These are phyloP conservation scores for Leccinum ponderosum DNA, from an alignment of 1,284 basidiomycete species.

Conservation along the genomic window DNA sequence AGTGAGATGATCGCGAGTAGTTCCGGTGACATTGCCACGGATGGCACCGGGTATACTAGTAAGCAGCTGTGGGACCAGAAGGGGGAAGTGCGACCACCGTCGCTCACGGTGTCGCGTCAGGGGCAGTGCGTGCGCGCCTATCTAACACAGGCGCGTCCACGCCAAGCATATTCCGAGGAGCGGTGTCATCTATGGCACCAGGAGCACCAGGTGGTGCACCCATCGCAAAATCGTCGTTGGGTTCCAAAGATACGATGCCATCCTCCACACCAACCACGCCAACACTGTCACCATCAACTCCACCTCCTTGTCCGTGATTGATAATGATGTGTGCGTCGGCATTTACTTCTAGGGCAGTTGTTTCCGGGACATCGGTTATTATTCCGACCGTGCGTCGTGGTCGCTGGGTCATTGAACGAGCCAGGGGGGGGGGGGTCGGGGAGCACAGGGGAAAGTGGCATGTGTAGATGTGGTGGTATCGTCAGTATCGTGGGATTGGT, in stretches of 20 bases:
- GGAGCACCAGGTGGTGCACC: slow-evolving; percentile 83
- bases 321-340: slow-evolving; percentile 69
- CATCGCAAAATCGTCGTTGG: slow-evolving; percentile 83
- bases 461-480: slow-evolving; percentile 29
- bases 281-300: slow-evolving; percentile 41
- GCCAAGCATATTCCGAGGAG: slow-evolving; percentile 27
- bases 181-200: slow-evolving; percentile 59
- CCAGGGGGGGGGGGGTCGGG: slow-evolving; percentile 35
- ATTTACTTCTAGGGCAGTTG: slow-evolving; percentile 45
- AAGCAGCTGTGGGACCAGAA: slow-evolving; percentile 12
- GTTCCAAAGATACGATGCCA: slow-evolving; percentile 67
- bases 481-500: slow-evolving; percentile 47
- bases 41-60: slow-evolving; percentile 12
- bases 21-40: slow-evolving; percentile 13
- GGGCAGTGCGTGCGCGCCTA: slow-evolving; percentile 29
- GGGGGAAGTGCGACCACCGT: slow-evolving; percentile 36
- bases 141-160: slow-evolving; percentile 31
- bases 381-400: slow-evolving; percentile 59
- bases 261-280: slow-evolving; percentile 62
- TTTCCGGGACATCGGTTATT: slow-evolving; percentile 52
- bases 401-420: slow-evolving; percentile 39
- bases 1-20: slow-evolving; percentile 17
- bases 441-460: slow-evolving; percentile 40
- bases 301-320: slow-evolving; percentile 50
- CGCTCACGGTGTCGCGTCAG: slow-evolving; percentile 44